Conservation (phyloP, 306 rosid genomes). For the Cicer cuneatum region DNA sequence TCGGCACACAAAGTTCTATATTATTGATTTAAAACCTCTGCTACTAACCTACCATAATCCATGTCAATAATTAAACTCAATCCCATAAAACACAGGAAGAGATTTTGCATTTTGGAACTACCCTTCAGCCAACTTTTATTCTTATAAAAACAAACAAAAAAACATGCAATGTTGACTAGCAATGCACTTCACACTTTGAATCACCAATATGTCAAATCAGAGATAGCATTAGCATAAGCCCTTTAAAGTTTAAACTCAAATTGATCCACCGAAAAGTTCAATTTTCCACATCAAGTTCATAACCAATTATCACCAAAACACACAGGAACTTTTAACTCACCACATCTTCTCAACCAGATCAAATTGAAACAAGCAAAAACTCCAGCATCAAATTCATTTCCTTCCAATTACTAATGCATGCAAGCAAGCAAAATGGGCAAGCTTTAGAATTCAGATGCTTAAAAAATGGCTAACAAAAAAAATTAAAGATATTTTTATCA, state of each 20-base stretch:
- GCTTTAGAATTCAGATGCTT: not conserved
- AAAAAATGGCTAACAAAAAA: conserved; percentile 1
- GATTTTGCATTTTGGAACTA: conserved; percentile 4
- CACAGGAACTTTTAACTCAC: not conserved
- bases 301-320: not conserved
- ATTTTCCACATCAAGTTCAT: not conserved
- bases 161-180: conserved; percentile 2
- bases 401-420: conserved; percentile 22
- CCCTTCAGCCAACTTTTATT: not conserved
- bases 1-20: not conserved
- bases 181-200: conserved; percentile 10
- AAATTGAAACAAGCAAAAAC: conserved; percentile 11
- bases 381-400: not conserved
- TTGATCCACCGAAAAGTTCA: not conserved
- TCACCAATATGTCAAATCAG: not conserved
- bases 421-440: conserved; percentile 40
- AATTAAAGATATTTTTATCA: not conserved
- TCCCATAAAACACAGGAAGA: not conserved
- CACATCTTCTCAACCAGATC: conserved; percentile 24
- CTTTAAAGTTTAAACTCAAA: not conserved
- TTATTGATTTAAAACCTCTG: conserved; percentile 6
- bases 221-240: not conserved
- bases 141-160: not conserved
- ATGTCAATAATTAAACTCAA: conserved; percentile 14
- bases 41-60: not conserved